Evolutionary conservation across 768 basidiomycete species (phyloP), one percentile per base, ranked within the genome.

Genomic region (Serendipita sp.): DNA sequence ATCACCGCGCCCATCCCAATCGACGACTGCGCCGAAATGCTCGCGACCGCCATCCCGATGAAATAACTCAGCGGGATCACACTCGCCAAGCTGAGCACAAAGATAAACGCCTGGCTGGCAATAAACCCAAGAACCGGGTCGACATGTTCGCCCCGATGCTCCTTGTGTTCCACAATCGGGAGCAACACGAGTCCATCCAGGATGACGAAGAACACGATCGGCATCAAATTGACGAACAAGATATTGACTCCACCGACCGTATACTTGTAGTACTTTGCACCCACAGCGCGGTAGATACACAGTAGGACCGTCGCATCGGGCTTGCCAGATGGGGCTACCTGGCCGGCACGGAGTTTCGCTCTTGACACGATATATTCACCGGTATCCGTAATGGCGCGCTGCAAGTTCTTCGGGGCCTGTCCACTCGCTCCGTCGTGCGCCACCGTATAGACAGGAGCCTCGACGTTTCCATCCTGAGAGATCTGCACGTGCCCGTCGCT

Each of bases 1-100:
- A 99, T 98, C 68, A 98, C 95, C 1, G 96, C 96, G 66, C 96
- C 96, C 92, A 98, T 96, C 3, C 96, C 96, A 65, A 99, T 99
- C 1, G 89, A 92, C 0, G 91, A 94, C 70, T 98, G 96, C 0
- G 96, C 96, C n/a, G 88, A 91, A 69, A 99, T 98, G 45, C 90
- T 93, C 2, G 96, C 96, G 64, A 99, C 96, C 5, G 96, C 96
- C 96, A 97, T 97, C 17, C 96, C 96, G 70, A 99, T 98, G 76
- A 99, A 99, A 77, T 99, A 99, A 5, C 90, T 93, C 20, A 99
- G 79, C 0, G 96, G 96, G 66, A 99, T 98, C 69, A 99, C 91
- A 67, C 89, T 90, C 28, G 88, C 81, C 48, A 99, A 77, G 66
- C 86, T 81, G 68, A 94, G 73, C 45, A 90, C 66, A 72, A 99